Evolutionary conservation across 176 grass and related monocot genomes (phyloP).

Genomic region (Saccharum officinarum): DNA sequence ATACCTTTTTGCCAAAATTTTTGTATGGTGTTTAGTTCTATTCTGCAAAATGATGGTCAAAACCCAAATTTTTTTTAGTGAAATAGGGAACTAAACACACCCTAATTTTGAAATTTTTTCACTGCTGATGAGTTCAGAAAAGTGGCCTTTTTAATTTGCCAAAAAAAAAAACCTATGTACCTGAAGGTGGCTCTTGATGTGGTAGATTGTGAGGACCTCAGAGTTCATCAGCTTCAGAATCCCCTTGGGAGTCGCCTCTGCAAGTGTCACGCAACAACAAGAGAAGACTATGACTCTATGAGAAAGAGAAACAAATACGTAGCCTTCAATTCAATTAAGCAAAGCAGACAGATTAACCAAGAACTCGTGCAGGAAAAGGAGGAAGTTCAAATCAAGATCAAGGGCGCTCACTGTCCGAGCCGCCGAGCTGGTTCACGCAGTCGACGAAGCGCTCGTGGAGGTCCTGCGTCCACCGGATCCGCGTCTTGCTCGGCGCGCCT

Average conservation of each 20-base stretch:
- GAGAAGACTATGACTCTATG: slow-evolving; percentile 9
- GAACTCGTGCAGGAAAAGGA: not conserved
- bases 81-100: no score
- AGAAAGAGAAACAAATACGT: not conserved
- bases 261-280: not conserved
- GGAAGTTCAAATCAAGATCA: not conserved
- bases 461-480: slow-evolving; percentile 91
- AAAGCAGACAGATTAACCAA: not conserved
- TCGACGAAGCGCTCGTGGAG: slow-evolving; percentile 86
- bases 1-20: no score
- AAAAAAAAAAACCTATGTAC: slow-evolving; percentile 26
- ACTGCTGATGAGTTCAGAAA: not conserved
- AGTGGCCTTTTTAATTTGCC: not conserved
- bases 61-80: no score
- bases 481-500: slow-evolving; percentile 51
- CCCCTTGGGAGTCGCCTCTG: slow-evolving; percentile 89
- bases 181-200: slow-evolving; percentile 97
- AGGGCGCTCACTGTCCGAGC: slow-evolving; percentile 69
- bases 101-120: not conserved
- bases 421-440: slow-evolving; percentile 77
- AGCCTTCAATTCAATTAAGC: not conserved
- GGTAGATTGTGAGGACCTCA: slow-evolving; percentile 79
- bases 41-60: no score
- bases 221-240: slow-evolving; percentile 92
- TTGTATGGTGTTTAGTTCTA: no score